Base-by-base conservation (phyloP, 1,284 basidiomycete species). In the Trichosporon faecale region DNA sequence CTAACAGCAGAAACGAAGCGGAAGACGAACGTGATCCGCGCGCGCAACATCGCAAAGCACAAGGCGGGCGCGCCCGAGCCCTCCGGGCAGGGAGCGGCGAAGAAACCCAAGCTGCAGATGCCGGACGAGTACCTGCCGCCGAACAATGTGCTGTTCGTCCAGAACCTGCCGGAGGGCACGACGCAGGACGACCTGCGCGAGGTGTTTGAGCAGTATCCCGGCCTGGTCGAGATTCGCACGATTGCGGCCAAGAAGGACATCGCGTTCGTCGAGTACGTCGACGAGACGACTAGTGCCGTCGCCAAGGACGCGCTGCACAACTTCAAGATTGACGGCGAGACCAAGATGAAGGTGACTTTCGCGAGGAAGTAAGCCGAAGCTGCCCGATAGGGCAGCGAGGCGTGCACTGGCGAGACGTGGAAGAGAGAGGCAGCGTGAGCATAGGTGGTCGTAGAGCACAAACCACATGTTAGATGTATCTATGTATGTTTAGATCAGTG, bases 121-220 rank as follows among this genome's bases (percentile, higher is more conserved):
- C 95, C 97, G 35, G 96, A 99, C 91, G 96, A 99, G 84, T 99
- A 99, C 84, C 88, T 99, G 8, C 97, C 97, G 3, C 96, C 96
- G 35, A 99, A 99, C 91, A 95, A 95, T 83, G 96, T 98, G 84
- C 88, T 99, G 68, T 99, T 99, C 88, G 83, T 99, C 74, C 96
- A 99, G 85, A 97, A 97, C 82, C 86, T 97, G 33, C 94, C 94
- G n/a, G 84, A 85, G 66, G 93, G 94, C 78, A 91, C 85, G 76
- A 93, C 90, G 67, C 94, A 95, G 80, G 94, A 95, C 68, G 91
- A 93, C 77, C 90, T 98, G 74, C 89, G 91, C 82, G 89, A 89
- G 1, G 86, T 97, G 40, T 97, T 97, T 85, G 90, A 92, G 70
- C 91, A 94, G 91, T 94, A 95, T 83, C 91, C 94, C 65, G 95